Evolutionary conservation across 176 grass and related monocot genomes (phyloP).

Genomic region (Oryza brachyantha): DNA sequence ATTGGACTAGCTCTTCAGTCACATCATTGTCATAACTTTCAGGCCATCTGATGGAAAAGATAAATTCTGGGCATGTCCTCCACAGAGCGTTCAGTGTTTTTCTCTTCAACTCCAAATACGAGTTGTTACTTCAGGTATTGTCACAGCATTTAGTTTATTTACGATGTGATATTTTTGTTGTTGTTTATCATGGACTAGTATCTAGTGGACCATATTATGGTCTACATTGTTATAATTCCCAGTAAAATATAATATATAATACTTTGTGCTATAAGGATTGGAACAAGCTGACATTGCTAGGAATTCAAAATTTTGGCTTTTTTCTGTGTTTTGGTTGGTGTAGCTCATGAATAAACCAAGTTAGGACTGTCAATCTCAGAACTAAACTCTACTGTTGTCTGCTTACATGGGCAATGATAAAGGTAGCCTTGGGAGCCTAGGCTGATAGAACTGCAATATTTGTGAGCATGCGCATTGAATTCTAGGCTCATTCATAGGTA

Average conservation of each 20-base stretch:
- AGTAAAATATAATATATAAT: background rate
- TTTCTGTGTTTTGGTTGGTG: background rate
- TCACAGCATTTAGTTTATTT: background rate
- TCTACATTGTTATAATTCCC: background rate
- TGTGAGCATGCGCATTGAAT: background rate
- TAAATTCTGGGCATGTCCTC: slow-evolving; percentile 68
- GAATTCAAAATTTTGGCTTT: background rate
- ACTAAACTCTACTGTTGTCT: background rate
- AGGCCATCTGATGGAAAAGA: slow-evolving; percentile 98
- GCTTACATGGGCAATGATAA: background rate
- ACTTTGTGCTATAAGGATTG: background rate
- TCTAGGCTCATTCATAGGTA: background rate
- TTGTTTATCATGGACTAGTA: background rate
- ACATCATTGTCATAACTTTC: slow-evolving; percentile 14
- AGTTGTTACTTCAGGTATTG: slow-evolving; percentile 78
- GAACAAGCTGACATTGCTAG: background rate
- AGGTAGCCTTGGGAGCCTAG: background rate
- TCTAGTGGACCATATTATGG: background rate
- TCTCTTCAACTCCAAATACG: slow-evolving; percentile 87
- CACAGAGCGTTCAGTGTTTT: slow-evolving; percentile 93
- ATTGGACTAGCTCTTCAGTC: background rate
- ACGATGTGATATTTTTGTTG: background rate
- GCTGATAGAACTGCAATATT: background rate
- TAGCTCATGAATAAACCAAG: background rate
- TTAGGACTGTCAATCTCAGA: background rate